Evolutionary conservation across 2,329 filamentous ascomycete species (phyloP), one percentile per base, ranked within the genome.

Genomic region (Ophiostoma himal-ulmi): DNA sequence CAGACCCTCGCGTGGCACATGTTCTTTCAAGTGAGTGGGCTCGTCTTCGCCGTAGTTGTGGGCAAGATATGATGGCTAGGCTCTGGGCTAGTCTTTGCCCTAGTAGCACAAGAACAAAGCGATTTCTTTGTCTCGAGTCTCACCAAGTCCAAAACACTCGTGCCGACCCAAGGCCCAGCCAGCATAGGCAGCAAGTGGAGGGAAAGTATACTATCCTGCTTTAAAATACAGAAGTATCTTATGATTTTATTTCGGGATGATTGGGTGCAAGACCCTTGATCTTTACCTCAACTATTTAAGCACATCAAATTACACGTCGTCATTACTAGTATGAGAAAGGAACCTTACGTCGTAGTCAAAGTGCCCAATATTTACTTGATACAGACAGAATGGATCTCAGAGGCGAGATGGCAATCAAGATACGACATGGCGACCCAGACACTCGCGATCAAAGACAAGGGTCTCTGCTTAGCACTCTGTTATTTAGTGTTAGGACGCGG

Each of bases 401-500:
- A 3, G 3, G 30, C 10, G 37, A 39, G 37, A 48, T n/a, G 44
- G n/a, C 2, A 48, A 48, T 7, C 17, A 48, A 20, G 5, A n/a
- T 48, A 48, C 17, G 44, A 20, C 17, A 13, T 39, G n/a, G 44
- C 44, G 44, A 48, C 44, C 44, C 17, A 48, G 44, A 48, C 44
- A 20, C 44, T 39, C 11, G 57, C 11, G 57, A 68, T 30, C 37
- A 26, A 17, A 36, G 26, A 26, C 34, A 64, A 34, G 57, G 57
- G 57, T 62, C 54, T 48, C n/a, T 34, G 6, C 5, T 20, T 5
- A 41, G 34, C 13, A 30, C 44, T 30, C 65, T 57, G 68, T 44
- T 36, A 22, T 7, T 37, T 10, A 41, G 41, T 69, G 67, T 48
- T 54, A 68, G 34, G n/a, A 10, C 34, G 66, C 73, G 73, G 73